Percentiles rank a stretch among this genome's conserved stretches.
phyloP scores from a whole-genome alignment of 2,329 filamentous ascomycete species.

The Apiospora pterosperma region DNA sequence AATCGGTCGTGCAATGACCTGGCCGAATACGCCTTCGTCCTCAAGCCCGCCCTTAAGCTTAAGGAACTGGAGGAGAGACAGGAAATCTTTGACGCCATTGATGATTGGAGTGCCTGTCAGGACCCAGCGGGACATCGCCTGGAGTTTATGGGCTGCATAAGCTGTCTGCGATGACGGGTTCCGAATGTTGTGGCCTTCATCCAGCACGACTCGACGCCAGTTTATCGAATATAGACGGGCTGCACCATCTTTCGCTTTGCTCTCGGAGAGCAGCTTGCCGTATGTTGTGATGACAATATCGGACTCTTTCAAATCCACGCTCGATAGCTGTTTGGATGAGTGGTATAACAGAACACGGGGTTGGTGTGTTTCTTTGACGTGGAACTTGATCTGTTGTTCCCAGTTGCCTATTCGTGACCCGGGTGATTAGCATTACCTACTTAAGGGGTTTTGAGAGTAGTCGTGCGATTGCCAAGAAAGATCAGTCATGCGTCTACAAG shows the following conservation, averaged over 20 bases:
- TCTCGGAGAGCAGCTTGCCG: conserved; percentile 69
- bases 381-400: conserved; percentile 72
- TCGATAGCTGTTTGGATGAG: conserved; percentile 51
- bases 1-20: conserved; percentile 61
- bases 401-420: conserved; percentile 73
- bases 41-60: conserved; percentile 73
- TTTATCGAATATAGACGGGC: conserved; percentile 43
- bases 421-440: background rate
- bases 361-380: conserved; percentile 61
- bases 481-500: background rate
- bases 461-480: background rate
- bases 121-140: conserved; percentile 73
- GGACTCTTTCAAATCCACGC: conserved; percentile 57
- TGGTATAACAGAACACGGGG: conserved; percentile 75
- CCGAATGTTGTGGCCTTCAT: conserved; percentile 80
- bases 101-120: conserved; percentile 80
- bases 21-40: conserved; percentile 69
- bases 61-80: conserved; percentile 75
- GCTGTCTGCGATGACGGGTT: conserved; percentile 73
- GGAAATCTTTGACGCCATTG: conserved; percentile 78
- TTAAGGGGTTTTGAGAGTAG: background rate
- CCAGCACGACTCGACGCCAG: conserved; percentile 78
- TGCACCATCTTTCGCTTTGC: conserved; percentile 43
- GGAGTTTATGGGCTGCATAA: conserved; percentile 62
- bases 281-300: conserved; percentile 85